Percentiles rank a stretch among this genome's conserved stretches.
Evolutionary conservation across 202 grass and related monocot genomes (phyloP).

Genomic region (Cymbopogon flexuosus): DNA sequence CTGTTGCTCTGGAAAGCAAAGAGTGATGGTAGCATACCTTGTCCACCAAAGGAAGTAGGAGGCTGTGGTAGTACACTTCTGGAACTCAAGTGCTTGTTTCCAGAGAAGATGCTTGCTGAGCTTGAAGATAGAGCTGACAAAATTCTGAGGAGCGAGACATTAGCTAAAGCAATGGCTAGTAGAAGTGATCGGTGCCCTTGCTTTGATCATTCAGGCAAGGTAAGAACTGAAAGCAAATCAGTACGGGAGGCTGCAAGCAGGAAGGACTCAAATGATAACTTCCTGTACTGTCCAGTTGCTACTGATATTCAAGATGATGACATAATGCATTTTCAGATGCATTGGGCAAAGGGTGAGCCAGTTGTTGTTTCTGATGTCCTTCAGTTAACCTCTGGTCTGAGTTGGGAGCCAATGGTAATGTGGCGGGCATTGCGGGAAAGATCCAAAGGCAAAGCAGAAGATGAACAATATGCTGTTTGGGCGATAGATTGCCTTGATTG

Average conservation of each 20-base stretch:
- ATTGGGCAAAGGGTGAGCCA: constrained; percentile 72
- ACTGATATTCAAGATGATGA: constrained; percentile 44
- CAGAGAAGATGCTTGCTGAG: constrained; percentile 42
- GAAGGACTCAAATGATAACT: constrained; percentile 58
- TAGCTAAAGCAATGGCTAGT: not conserved
- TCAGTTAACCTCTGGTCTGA: constrained; percentile 59
- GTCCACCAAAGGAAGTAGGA: constrained; percentile 58
- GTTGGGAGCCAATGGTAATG: constrained; percentile 88
- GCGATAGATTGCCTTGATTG: constrained; percentile 68
- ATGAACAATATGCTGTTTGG: constrained; percentile 46
- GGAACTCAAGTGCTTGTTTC: constrained; percentile 60
- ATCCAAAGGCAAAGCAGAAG: constrained; percentile 30
- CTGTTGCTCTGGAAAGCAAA: constrained; percentile 49
- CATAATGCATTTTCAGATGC: constrained; percentile 61
- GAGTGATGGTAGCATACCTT: constrained; percentile 61
- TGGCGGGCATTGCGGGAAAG: constrained; percentile 75
- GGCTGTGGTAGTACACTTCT: constrained; percentile 49
- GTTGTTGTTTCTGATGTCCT: constrained; percentile 65
- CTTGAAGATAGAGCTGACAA: constrained; percentile 49
- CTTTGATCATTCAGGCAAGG: constrained; percentile 22
- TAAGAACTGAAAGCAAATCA: constrained; percentile 22
- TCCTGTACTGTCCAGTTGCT: constrained; percentile 59
- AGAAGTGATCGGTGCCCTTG: constrained; percentile 39
- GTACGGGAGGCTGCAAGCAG: constrained; percentile 49
- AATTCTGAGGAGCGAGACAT: constrained; percentile 27